A percentile compares a stretch with the other conserved stretches of the same genome.
These are phyloP conservation scores for Boletus speciosus DNA, from an alignment of 768 basidiomycete genomes.

Conservation along the genomic window DNA sequence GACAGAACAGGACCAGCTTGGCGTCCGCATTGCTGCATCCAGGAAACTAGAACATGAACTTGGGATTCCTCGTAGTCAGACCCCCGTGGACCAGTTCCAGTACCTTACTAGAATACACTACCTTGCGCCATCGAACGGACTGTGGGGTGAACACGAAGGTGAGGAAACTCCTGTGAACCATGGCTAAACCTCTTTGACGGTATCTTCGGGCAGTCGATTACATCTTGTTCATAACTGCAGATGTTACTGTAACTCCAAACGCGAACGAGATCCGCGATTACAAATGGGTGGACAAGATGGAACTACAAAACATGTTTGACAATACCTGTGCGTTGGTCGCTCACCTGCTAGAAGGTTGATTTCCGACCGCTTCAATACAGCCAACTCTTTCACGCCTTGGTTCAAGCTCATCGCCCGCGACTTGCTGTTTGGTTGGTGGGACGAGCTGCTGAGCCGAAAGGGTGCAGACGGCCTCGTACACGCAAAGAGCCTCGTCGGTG, in stretches of 20 bases:
- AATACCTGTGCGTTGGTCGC: constrained; percentile 52
- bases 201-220: constrained; percentile 76
- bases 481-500: constrained; percentile 48
- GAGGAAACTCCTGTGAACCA: constrained; percentile 13
- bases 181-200: constrained; percentile 2
- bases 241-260: constrained; percentile 81
- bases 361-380: constrained; percentile 36
- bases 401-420: constrained; percentile 97
- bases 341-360: neutral
- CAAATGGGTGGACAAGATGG: constrained; percentile 88
- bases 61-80: constrained; percentile 78
- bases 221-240: constrained; percentile 89
- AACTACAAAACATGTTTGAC: constrained; percentile 88
- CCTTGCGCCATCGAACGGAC: constrained; percentile 85
- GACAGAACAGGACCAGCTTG: constrained; percentile 69
- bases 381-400: constrained; percentile 94
- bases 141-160: constrained; percentile 99
- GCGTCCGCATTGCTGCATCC: constrained; percentile 87
- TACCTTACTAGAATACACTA: constrained; percentile 98
- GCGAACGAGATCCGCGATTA: constrained; percentile 87
- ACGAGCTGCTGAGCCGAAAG: constrained; percentile 70
- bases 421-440: constrained; percentile 99
- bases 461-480: constrained; percentile 50
- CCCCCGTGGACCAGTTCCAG: constrained; percentile 81
- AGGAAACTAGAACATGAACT: constrained; percentile 96